phyloP scores from a whole-genome alignment of 2,329 filamentous ascomycete species.

The Pseudomassariella vexata region DNA sequence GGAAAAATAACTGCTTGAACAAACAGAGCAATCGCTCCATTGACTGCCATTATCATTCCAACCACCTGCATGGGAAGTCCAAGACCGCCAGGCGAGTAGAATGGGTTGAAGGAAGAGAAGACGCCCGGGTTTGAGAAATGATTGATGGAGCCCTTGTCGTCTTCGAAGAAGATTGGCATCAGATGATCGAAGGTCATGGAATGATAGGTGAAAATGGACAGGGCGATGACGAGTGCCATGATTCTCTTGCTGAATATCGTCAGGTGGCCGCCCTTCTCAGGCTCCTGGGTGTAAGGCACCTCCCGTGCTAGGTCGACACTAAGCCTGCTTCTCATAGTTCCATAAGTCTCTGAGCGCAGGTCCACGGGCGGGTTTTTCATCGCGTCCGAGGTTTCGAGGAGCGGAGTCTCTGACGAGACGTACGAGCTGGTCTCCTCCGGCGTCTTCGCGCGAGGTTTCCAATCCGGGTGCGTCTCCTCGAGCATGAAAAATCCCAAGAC shows the following conservation, averaged over 20 bases:
- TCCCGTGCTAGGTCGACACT: conserved; percentile 44
- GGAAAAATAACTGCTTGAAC: conserved; percentile 58
- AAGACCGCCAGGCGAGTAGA: conserved; percentile 57
- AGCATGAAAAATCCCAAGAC: conserved; percentile 74
- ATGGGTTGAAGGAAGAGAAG: conserved; percentile 28
- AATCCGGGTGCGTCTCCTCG: conserved; percentile 83
- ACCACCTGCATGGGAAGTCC: conserved; percentile 58
- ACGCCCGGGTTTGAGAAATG: conserved; percentile 23
- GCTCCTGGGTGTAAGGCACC: conserved; percentile 15
- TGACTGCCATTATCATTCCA: conserved; percentile 54
- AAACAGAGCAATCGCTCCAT: conserved; percentile 53
- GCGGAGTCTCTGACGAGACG: conserved; percentile 62
- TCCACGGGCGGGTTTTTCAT: conserved; percentile 69
- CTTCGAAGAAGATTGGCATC: conserved; percentile 88
- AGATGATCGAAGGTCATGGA: conserved; percentile 93
- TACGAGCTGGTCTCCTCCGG: conserved; percentile 45
- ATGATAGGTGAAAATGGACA: conserved; percentile 90
- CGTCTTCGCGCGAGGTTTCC: conserved; percentile 50
- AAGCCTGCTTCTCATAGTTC: conserved; percentile 51
- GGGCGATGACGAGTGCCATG: conserved; percentile 69
- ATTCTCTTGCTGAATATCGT: conserved; percentile 56
- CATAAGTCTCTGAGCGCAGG: conserved; percentile 72
- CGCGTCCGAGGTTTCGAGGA: conserved; percentile 69
- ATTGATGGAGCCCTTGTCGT: conserved; percentile 48
- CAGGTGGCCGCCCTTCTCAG: conserved; percentile 27